Percentiles rank a stretch among this genome's conserved stretches.
phyloP scores from a whole-genome alignment of 192 early-diverging fungal genomes.

The Lobosporangium transversale region DNA sequence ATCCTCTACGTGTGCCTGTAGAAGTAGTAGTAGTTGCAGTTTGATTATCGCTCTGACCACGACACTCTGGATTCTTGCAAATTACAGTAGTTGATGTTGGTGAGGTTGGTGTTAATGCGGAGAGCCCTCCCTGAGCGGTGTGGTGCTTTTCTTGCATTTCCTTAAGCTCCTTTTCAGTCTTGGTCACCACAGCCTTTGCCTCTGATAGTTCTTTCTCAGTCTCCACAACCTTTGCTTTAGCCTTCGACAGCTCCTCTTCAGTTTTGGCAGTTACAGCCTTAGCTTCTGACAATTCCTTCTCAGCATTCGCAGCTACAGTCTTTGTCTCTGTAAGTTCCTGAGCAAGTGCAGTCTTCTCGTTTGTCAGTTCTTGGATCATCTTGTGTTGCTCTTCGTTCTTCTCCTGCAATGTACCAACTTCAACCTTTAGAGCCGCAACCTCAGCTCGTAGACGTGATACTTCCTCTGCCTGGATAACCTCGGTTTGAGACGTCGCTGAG shows the following conservation, averaged over 20 bases:
- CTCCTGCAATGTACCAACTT: constrained; percentile 10
- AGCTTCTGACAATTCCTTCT: not conserved
- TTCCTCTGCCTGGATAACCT: constrained; percentile 2
- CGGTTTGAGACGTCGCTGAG: not conserved
- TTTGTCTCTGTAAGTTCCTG: constrained; percentile 9
- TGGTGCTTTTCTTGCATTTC: not conserved
- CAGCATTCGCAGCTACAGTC: not conserved
- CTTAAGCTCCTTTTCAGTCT: constrained; percentile 12
- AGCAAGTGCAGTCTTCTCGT: constrained; percentile 1
- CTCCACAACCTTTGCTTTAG: too few relatives aligned
- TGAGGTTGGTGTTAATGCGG: constrained; percentile 17
- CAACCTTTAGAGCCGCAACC: not conserved
- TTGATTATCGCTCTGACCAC: not conserved
- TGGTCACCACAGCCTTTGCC: not conserved
- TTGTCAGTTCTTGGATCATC: constrained; percentile 3
- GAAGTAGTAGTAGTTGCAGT: not conserved
- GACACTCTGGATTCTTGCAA: constrained; percentile 9
- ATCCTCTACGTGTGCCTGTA: not conserved
- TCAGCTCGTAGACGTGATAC: not conserved
- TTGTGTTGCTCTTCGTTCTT: constrained; percentile 6
- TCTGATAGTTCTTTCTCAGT: too few relatives aligned
- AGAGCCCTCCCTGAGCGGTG: not conserved
- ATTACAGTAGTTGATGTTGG: not conserved
- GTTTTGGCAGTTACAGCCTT: too few relatives aligned
- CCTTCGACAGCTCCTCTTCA: too few relatives aligned